These are phyloP conservation scores for Geoglossum glabrum DNA, from an alignment of 495 filamentous ascomycete genomes.

Conservation along the genomic window DNA sequence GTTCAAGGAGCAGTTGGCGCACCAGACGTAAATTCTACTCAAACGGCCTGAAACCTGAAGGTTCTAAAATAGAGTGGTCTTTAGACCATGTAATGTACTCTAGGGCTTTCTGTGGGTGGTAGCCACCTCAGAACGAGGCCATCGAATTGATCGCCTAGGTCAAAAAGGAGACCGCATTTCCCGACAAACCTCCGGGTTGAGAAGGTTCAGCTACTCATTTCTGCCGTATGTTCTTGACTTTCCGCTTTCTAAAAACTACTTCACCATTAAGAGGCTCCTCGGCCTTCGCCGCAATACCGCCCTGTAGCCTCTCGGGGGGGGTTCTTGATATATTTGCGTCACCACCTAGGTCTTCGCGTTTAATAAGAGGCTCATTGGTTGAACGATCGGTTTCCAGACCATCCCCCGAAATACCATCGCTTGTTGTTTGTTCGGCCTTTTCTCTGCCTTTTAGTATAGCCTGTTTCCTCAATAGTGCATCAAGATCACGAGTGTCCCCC, in stretches of 20 bases:
- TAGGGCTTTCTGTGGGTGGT: not conserved
- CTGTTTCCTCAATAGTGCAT: conserved; percentile 40
- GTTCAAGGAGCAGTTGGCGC: not conserved
- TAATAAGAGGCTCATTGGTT: not conserved
- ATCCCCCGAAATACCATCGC: not conserved
- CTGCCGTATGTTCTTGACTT: conserved; percentile 52
- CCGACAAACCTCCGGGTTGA: not conserved
- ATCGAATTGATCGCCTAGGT: no score
- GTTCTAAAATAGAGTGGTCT: not conserved
- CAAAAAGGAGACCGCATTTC: not conserved
- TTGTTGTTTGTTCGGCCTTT: conserved; percentile 9
- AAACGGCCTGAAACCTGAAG: not conserved
- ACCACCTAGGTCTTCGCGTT: conserved; percentile 8
- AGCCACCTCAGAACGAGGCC: no score
- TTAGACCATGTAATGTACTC: not conserved
- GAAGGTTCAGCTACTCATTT: conserved; percentile 12
- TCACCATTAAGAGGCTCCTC: conserved; percentile 17
- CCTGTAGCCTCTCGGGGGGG: not conserved
- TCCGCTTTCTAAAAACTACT: conserved; percentile 81
- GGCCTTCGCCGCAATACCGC: conserved; percentile 4
- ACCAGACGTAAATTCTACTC: not conserved
- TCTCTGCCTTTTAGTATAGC: conserved; percentile 17
- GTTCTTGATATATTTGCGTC: not conserved
- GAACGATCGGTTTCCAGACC: not conserved
- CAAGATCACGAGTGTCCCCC: conserved; percentile 39